Evolutionary conservation across 176 grass and related monocot genomes (phyloP).

Genomic region (Elaeis guineensis): DNA sequence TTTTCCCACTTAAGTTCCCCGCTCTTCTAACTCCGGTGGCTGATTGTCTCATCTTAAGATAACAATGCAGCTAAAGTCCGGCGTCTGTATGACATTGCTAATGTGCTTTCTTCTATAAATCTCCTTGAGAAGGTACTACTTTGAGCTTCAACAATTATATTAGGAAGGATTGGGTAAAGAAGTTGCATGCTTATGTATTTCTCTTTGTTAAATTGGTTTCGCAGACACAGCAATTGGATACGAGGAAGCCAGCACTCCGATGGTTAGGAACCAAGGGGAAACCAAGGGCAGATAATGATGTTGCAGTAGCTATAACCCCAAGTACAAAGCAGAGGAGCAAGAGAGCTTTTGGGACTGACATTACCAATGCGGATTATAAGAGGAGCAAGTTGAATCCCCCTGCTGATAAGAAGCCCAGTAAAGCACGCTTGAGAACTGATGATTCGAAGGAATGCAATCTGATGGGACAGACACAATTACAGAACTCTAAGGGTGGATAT

Average conservation of each 20-base stretch:
- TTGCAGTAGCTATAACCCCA: constrained; percentile 20
- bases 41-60: constrained; percentile 4
- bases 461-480: constrained; percentile 28
- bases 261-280: constrained; percentile 45
- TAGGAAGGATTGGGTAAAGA: background rate
- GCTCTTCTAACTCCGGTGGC: too few relatives aligned
- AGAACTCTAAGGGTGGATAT: constrained; percentile 33
- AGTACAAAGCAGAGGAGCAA: constrained; percentile 37
- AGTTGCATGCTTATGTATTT: background rate
- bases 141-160: background rate
- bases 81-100: constrained; percentile 86
- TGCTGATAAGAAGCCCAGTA: constrained; percentile 35
- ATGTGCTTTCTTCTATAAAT: constrained; percentile 70
- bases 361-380: constrained; percentile 55
- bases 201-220: constrained; percentile 18
- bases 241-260: constrained; percentile 71
- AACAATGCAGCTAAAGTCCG: constrained; percentile 64
- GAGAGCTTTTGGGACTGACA: constrained; percentile 71
- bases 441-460: constrained; percentile 46
- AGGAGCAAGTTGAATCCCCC: constrained; percentile 28
- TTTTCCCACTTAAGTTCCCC: too few relatives aligned
- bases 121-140: constrained; percentile 68
- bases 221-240: constrained; percentile 55
- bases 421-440: constrained; percentile 16
- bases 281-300: constrained; percentile 27